Evolutionary conservation across 306 rosid species (phyloP).

Genomic region (Fragaria vesca): DNA sequence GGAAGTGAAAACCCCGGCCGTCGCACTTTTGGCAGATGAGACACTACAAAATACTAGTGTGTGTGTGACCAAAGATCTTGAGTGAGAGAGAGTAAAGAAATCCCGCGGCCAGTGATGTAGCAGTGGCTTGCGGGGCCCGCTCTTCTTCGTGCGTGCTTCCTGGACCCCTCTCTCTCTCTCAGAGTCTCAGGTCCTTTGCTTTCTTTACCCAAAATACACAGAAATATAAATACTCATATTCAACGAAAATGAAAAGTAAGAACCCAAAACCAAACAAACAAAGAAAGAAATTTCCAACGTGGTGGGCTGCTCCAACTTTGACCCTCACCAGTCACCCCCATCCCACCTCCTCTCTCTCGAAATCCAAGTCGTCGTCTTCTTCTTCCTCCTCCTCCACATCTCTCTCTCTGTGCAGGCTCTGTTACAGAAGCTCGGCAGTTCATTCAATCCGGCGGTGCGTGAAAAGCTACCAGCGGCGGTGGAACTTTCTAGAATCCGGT

Average conservation of each 20-base stretch:
- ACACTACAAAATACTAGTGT: too few species aligned
- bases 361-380: not conserved
- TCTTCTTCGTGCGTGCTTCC: not conserved
- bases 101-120: not conserved
- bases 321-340: not conserved
- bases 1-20: too few species aligned
- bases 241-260: not conserved
- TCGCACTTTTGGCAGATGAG: too few species aligned
- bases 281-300: not conserved
- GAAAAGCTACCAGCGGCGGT: not conserved
- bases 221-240: not conserved
- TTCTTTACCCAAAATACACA: not conserved
- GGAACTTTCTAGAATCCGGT: not conserved
- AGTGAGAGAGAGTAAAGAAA: too few species aligned
- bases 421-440: not conserved
- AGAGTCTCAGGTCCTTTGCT: not conserved
- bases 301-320: slow-evolving; percentile 23
- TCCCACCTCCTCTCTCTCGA: not conserved
- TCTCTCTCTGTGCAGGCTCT: not conserved
- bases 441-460: not conserved
- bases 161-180: not conserved
- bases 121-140: not conserved
- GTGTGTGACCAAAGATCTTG: too few species aligned
- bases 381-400: not conserved
- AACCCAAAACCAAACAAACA: not conserved